Evolutionary conservation across 2,329 filamentous ascomycete species (phyloP), one percentile per base, ranked within the genome.

Genomic region (Aspergillus tanneri): DNA sequence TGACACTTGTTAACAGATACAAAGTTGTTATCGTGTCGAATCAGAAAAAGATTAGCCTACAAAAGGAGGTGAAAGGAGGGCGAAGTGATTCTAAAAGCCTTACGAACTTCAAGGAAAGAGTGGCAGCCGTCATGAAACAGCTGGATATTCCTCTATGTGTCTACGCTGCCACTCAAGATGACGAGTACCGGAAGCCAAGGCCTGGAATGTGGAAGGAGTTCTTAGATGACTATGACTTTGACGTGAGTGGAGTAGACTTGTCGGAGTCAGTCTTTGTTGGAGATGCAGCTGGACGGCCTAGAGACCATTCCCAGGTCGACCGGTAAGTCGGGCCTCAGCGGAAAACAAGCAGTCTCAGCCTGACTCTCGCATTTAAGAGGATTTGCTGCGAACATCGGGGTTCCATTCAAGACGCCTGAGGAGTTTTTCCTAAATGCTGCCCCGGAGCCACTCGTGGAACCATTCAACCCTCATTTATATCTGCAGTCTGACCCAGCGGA

Each of bases 141-240:
- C 54, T 72, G 11, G 83, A 90, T 60, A 70, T 97, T 7, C 90
- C 92, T 0, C 77, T 88, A 10, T 85, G 80, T 2, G 66, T 97
- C 18, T 96, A 96, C 69, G 93, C 91, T 6, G 92, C 93, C 2
- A 96, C 91, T 0, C 83, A 74, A 32, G 85, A 85, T 49, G 91
- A 97, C 60, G 77, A 81, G 5, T 96, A 85, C 67, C 82, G 93
- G 46, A 99, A 99, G 70, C 93, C 93, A 4, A 79, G 91, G 30
- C 78, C 76, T 2, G 92, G 91, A 16, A 96, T 97, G 88, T 99
- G 93, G 92, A 76, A 78, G 22, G 79, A 85, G 62, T 71, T 87
- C 52, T 63, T 85, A 5, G 70, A 78, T 0, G 84, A 88, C 59
- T 80, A 83, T 55, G 79, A 77, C 38, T 71, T 87, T 1, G 70